Evolutionary conservation across 345 rosid genomes (phyloP), one percentile per base, ranked within the genome.

Genomic region (Angophora floribunda): DNA sequence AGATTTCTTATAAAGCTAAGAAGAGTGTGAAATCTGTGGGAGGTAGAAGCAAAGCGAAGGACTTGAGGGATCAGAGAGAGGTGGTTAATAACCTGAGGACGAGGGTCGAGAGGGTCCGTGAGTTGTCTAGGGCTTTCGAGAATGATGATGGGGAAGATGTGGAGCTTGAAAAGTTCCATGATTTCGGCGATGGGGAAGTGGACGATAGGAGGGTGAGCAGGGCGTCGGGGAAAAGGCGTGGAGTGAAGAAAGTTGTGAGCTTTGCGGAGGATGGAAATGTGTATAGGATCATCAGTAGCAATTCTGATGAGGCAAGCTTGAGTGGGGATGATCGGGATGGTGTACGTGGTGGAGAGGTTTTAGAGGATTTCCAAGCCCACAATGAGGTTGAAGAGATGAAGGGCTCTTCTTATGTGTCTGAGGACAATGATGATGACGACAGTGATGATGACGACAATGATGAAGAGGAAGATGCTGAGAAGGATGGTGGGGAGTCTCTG

Each of bases 101-200:
- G 9, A 91, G 94, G 88, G 88, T 94, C 17, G 94, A 92, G 67
- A 93, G 90, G 87, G 88, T 95, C 51, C 63, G 86, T 84, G 93
- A 90, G 86, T 90, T 92, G 88, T 93, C 95, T 63, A 88, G 92
- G 90, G 92, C 86, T 82, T 87, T 57, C 87, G 93, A 70, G 13
- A 90, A 90, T 87, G 95, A 93, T 63, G 93, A 90, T 52, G 93
- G 90, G 82, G 94, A 92, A 86, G 92, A 90, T 87, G 93, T 88
- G 82, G 97, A 95, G 94, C 93, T 95, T 75, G 95, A 96, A 93
- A 95, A 95, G 88, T 94, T 95, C 87, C 94, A 89, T 75, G 90
- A 94, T 55, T 88, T 87, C 67, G 91, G 91, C 85, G 90, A 91
- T 17, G 85, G 51, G 12, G 94, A 88, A 30, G 93, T 90, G 88